Evolutionary conservation across 2,329 filamentous ascomycete genomes (phyloP).

Genomic region (Calonectria pseudoreteaudii): DNA sequence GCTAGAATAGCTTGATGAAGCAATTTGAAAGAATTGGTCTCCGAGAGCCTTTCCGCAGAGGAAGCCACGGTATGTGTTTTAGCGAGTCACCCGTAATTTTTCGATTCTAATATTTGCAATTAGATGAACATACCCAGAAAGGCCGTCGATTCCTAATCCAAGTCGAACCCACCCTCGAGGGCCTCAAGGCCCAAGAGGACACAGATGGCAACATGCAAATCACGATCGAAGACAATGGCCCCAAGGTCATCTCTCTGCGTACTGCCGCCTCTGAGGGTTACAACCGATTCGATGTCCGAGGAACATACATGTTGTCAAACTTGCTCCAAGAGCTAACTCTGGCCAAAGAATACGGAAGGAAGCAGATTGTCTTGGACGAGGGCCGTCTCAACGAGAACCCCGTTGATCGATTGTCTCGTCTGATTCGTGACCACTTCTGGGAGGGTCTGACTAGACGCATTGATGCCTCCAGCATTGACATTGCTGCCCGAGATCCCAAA

Average conservation of each 20-base stretch:
- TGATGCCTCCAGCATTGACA: conserved; percentile 87
- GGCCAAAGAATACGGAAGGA: conserved; percentile 89
- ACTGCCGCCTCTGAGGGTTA: conserved; percentile 88
- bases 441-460: conserved; percentile 89
- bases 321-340: conserved; percentile 93
- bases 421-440: conserved; percentile 95
- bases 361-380: conserved; percentile 91
- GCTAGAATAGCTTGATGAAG: conserved; percentile 64
- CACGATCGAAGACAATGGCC: conserved; percentile 94
- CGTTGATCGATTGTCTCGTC: conserved; percentile 84
- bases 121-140: conserved; percentile 80
- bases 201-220: conserved; percentile 97
- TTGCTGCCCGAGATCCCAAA: conserved; percentile 90
- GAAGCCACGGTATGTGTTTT: conserved; percentile 65
- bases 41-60: conserved; percentile 67
- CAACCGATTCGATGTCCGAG: conserved; percentile 90
- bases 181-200: conserved; percentile 86
- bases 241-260: conserved; percentile 88
- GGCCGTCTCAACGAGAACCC: conserved; percentile 94
- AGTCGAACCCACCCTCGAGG: conserved; percentile 85
- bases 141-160: conserved; percentile 85
- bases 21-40: conserved; percentile 65
- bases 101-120: background rate
- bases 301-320: conserved; percentile 98
- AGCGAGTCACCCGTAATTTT: background rate